Conservation (phyloP, 2,329 filamentous ascomycete genomes). For the Aspergillus pseudoviridinutans region DNA sequence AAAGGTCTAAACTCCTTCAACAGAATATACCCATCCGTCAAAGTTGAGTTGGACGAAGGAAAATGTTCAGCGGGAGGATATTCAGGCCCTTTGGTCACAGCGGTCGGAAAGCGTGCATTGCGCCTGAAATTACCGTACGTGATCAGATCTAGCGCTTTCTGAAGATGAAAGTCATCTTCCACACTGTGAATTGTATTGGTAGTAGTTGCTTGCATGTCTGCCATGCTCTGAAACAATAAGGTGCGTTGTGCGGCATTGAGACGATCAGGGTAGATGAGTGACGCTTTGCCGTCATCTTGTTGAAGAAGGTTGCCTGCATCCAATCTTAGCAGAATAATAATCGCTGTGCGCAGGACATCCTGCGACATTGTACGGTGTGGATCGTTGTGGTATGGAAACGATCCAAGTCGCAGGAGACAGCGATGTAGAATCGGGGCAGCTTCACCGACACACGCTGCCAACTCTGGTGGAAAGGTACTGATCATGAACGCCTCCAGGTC, state of each 20-base stretch:
- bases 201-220: background rate
- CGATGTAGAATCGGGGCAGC: background rate
- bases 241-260: background rate
- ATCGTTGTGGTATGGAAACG: conserved; percentile 3
- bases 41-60: background rate
- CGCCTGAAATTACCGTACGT: background rate
- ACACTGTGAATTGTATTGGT: background rate
- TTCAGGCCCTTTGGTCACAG: background rate
- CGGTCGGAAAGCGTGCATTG: background rate
- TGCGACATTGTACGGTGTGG: background rate
- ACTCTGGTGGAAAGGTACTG: background rate
- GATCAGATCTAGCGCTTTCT: background rate
- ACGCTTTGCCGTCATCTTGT: background rate
- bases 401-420: background rate
- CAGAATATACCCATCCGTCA: background rate
- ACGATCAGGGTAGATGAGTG: background rate
- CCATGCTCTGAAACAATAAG: background rate
- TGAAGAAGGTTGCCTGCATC: background rate
- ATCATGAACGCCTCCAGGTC: background rate
- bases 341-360: background rate
- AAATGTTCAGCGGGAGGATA: background rate
- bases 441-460: background rate
- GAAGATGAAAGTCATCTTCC: background rate
- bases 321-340: background rate
- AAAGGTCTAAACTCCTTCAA: background rate